These are phyloP conservation scores for Lactifluus echinatus DNA, from an alignment of 768 basidiomycete species.

Conservation along the genomic window DNA sequence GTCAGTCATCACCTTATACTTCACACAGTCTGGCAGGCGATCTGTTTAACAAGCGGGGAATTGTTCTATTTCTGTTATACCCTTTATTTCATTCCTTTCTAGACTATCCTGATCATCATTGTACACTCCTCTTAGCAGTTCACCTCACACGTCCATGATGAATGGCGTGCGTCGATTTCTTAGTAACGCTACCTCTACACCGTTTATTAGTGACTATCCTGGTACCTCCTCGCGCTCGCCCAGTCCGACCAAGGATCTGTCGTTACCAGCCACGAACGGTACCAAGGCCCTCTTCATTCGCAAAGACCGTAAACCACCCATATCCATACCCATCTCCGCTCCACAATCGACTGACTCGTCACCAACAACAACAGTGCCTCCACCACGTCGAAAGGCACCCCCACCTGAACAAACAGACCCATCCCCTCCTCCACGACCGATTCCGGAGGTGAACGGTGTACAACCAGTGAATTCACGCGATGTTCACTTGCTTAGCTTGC, in stretches of 20 bases:
- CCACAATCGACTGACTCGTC: slow-evolving; percentile 25
- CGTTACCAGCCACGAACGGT: slow-evolving; percentile 9
- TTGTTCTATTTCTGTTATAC: not conserved
- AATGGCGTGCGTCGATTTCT: slow-evolving; percentile 30
- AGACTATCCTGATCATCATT: not conserved
- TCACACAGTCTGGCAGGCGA: not conserved
- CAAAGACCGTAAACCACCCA: slow-evolving; percentile 20
- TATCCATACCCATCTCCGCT: slow-evolving; percentile 23
- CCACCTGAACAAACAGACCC: slow-evolving; percentile 5
- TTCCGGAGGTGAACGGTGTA: not conserved
- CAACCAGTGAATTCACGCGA: slow-evolving; percentile 53
- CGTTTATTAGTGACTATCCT: not conserved
- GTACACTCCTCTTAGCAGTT: not conserved
- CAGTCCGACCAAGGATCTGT: slow-evolving; percentile 15
- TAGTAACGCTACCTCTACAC: slow-evolving; percentile 3
- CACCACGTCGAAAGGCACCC: slow-evolving; percentile 6
- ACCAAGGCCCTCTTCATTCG: slow-evolving; percentile 21
- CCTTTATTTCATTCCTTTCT: not conserved
- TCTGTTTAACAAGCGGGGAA: not conserved
- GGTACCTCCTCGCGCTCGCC: slow-evolving; percentile 22
- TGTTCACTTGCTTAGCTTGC: slow-evolving; percentile 78
- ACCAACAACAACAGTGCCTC: not conserved
- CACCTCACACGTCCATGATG: slow-evolving; percentile 16
- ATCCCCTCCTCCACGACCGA: not conserved
- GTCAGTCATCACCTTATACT: not conserved